A percentile compares a stretch with the other conserved stretches of the same genome.
Conservation (phyloP, 768 basidiomycete genomes). For the Infundibulicybe gibba region DNA sequence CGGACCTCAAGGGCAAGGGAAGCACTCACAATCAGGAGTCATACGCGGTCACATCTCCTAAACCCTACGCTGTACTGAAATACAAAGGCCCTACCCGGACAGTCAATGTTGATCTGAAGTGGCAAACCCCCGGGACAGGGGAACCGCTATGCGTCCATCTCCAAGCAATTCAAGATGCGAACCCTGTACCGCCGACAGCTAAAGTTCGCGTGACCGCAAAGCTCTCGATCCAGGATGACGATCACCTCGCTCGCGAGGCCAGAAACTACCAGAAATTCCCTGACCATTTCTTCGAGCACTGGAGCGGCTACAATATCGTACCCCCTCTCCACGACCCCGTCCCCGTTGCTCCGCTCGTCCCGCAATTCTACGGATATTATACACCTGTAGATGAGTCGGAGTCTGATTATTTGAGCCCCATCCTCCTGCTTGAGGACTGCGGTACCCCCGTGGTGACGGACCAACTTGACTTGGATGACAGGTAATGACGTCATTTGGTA, state of each 20-base stretch:
- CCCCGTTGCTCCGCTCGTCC: slow-evolving; percentile 47
- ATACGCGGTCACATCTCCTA: no score
- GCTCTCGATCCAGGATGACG: slow-evolving; percentile 33
- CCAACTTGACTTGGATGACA: slow-evolving; percentile 31
- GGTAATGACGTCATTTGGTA: slow-evolving; percentile 14
- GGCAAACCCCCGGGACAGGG: slow-evolving; percentile 21
- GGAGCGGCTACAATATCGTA: slow-evolving; percentile 44
- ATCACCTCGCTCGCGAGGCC: slow-evolving; percentile 36
- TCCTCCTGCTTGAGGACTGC: slow-evolving; percentile 41
- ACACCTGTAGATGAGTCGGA: slow-evolving; percentile 10
- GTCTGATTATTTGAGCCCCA: slow-evolving; percentile 29
- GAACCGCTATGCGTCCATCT: slow-evolving; percentile 27
- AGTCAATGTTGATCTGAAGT: slow-evolving; percentile 9
- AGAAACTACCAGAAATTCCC: slow-evolving; percentile 42
- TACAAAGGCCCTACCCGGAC: slow-evolving; percentile 22
- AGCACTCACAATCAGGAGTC: no score
- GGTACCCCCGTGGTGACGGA: slow-evolving; percentile 24
- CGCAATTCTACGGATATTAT: slow-evolving; percentile 67
- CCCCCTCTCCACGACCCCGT: slow-evolving; percentile 38
- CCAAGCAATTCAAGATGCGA: background rate
- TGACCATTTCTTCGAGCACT: slow-evolving; percentile 42
- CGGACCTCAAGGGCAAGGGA: no score
- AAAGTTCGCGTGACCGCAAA: slow-evolving; percentile 42
- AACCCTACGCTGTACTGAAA: no score
- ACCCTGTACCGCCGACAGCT: slow-evolving; percentile 26